These are phyloP conservation scores for Lachnellula arida DNA, from an alignment of 2,329 filamentous ascomycete genomes.

Conservation along the genomic window DNA sequence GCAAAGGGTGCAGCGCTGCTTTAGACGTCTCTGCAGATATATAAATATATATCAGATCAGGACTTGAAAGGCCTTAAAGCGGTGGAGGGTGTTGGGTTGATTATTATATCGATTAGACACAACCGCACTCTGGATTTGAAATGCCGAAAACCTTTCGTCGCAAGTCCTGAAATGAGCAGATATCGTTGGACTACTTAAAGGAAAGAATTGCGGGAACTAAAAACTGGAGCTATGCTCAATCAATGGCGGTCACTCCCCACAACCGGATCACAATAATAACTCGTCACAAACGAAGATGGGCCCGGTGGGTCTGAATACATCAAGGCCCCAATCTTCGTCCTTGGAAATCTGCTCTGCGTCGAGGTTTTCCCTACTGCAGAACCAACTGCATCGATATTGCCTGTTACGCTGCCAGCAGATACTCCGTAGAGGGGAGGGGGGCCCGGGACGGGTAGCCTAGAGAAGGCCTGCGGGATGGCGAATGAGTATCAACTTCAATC, in stretches of 20 bases:
- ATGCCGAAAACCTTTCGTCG: slow-evolving; percentile 4
- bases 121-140: neutral
- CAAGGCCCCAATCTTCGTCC: neutral
- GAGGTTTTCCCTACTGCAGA: neutral
- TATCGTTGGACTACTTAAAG: slow-evolving; percentile 11
- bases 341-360: neutral
- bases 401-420: slow-evolving; percentile 1
- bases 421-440: neutral
- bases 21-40: neutral
- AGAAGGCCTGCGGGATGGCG: neutral
- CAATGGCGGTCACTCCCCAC: slow-evolving; percentile 11
- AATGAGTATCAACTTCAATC: neutral
- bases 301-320: slow-evolving; percentile 9
- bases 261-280: neutral
- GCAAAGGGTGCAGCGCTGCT: neutral
- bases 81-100: neutral
- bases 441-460: neutral
- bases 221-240: slow-evolving; percentile 9
- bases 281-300: slow-evolving; percentile 3
- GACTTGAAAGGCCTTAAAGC: neutral
- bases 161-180: neutral
- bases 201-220: neutral
- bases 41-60: neutral
- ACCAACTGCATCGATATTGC: neutral
- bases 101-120: neutral